Percentiles rank a stretch among this genome's conserved stretches.
These are phyloP conservation scores for Hirsutella rhossiliensis DNA, from an alignment of 2,329 filamentous ascomycete species.

Conservation along the genomic window DNA sequence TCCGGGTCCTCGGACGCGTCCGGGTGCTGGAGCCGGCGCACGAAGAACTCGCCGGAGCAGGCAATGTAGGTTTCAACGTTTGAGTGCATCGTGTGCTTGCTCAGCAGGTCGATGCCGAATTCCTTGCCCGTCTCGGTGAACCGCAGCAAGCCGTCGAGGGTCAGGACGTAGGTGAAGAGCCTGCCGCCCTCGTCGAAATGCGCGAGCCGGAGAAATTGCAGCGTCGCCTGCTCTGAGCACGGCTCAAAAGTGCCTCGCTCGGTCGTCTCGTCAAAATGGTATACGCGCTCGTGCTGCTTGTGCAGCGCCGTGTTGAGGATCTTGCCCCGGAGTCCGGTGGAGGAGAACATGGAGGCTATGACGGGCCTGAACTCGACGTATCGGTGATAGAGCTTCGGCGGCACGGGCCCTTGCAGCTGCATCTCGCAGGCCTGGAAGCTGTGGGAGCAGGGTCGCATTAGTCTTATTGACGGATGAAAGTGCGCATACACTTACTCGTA, in stretches of 20 bases:
- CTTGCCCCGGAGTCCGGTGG: constrained; percentile 63
- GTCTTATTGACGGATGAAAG: neutral
- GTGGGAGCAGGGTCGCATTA: neutral
- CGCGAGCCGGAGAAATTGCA: constrained; percentile 73
- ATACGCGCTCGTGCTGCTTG: constrained; percentile 79
- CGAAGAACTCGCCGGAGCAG: constrained; percentile 86
- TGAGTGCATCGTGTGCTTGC: constrained; percentile 95
- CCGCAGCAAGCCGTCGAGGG: constrained; percentile 71
- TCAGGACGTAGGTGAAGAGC: constrained; percentile 86
- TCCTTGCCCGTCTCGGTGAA: constrained; percentile 96
- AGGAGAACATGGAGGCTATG: constrained; percentile 78
- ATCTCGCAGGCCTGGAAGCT: constrained; percentile 92
- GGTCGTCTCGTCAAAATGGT: constrained; percentile 74
- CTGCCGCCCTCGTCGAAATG: constrained; percentile 79
- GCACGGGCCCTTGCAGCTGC: constrained; percentile 75
- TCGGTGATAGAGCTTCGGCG: constrained; percentile 71
- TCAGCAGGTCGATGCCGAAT: constrained; percentile 84
- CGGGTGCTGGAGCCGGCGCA: constrained; percentile 52
- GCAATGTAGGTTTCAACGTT: constrained; percentile 86
- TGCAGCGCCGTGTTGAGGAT: constrained; percentile 77
- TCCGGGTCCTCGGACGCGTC: constrained; percentile 29
- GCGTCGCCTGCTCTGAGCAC: constrained; percentile 57
- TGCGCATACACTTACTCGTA: constrained; percentile 50
- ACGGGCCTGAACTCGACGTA: constrained; percentile 90
- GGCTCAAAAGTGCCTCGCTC: constrained; percentile 56